Base-by-base conservation (phyloP, 257 asterid genomes). In the Solanum okadae region DNA sequence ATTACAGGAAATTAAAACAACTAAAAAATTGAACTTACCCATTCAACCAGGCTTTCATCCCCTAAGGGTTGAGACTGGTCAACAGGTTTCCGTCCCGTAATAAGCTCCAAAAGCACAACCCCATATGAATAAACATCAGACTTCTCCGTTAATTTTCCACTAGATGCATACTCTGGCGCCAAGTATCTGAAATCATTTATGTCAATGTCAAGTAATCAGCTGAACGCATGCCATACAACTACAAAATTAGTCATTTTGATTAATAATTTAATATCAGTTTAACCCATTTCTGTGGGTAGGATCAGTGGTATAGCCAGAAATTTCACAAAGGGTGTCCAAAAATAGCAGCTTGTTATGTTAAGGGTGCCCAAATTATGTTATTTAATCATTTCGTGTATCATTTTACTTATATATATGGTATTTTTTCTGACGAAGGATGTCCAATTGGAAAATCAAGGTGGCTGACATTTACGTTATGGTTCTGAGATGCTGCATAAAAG, bases 81-180 rank as follows among this genome's bases (percentile, higher is more conserved):
- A 79, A 95, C 98, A 88, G 98, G 96, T 90, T 92, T 96, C 86
- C 98, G 96, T 38, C 98, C 98, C 4, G 98, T 96, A 61, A 96
- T 95, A 89, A 96, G 95, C 92, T 96, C 98, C 92, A 96, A 93
- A 88, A 96, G 98, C 89, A 95, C 98, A 76, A 95, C 96, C 6
- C 98, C 98, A 85, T 92, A 96, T 81, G 98, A 96, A 87, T 59
- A 96, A 22, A 96, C 98, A 88, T 96, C 98, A 29, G 98, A 96
- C 86, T 96, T 96, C 90, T 95, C 98, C 3, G 96, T 95, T 87
- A 96, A 93, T 93, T 96, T 96, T 83, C 98, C 98, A 27, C 93
- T 93, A 87, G 98, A 93, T 85, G 98, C 98, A 89, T 95, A 96
- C 91, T 96, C 98, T 2, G 98, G 98, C 38, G 98, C 95, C 98